Conservation (phyloP, 805 yeast species). For the Candida silvicultrix region DNA sequence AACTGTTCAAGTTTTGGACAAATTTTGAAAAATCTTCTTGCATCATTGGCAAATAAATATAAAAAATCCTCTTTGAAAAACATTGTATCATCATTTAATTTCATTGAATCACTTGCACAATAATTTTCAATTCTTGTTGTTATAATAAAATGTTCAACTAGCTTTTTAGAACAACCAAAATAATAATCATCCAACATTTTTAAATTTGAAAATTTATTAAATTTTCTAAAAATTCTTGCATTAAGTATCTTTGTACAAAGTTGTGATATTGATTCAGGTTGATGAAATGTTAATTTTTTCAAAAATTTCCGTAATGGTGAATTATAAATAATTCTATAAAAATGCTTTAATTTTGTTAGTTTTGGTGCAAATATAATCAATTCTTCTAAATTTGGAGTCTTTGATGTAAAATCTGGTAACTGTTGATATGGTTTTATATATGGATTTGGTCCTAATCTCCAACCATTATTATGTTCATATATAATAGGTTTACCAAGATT, state of each 20-base stretch:
- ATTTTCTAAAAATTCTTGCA: slow-evolving; percentile 7
- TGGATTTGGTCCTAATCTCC: neutral
- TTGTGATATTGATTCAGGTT: slow-evolving; percentile 3
- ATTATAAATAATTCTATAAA: neutral
- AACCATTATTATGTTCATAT: too few species aligned
- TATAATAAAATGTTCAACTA: slow-evolving; percentile 13
- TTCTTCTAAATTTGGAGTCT: neutral
- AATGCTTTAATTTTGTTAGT: neutral
- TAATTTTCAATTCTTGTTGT: slow-evolving; percentile 15
- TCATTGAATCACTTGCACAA: slow-evolving; percentile 2
- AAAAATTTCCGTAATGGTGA: neutral
- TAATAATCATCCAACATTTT: slow-evolving; percentile 14
- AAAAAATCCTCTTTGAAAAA: neutral
- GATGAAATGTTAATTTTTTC: neutral
- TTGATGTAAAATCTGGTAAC: neutral
- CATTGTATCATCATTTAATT: neutral
- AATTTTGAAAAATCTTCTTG: neutral
- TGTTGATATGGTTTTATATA: neutral
- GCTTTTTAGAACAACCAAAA: slow-evolving; percentile 8
- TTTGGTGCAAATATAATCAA: neutral
- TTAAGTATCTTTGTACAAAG: slow-evolving; percentile 7
- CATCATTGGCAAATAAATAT: neutral
- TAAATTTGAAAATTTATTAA: slow-evolving; percentile 4
- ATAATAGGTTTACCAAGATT: neutral
- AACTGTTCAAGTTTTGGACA: neutral